A percentile compares a stretch with the other conserved stretches of the same genome.
Evolutionary conservation across 2,329 filamentous ascomycete species (phyloP).

Genomic region (Apiospora kogelbergensis): DNA sequence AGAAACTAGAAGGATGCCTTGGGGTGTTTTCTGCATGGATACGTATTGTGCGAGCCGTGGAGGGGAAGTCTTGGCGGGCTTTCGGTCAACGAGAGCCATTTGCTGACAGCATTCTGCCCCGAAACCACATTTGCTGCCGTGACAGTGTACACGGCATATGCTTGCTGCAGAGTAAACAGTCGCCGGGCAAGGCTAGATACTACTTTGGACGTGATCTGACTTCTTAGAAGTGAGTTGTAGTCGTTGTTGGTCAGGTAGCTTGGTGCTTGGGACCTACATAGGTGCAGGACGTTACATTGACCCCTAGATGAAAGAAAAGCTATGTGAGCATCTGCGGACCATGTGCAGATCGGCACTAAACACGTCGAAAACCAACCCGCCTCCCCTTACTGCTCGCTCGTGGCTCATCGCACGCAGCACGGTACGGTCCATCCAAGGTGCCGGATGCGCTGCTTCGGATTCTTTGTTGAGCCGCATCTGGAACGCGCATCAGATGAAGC

Average conservation of each 20-base stretch:
- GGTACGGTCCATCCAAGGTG: neutral
- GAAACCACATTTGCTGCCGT: neutral
- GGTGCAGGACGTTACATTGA: neutral
- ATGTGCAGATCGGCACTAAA: conserved; percentile 2
- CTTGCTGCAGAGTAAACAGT: neutral
- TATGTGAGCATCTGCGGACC: neutral
- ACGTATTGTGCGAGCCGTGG: too few relatives aligned
- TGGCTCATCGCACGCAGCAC: neutral
- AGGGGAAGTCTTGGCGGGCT: too few relatives aligned
- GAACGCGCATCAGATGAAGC: conserved; percentile 4
- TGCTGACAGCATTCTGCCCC: neutral
- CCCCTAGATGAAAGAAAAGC: neutral
- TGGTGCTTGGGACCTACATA: too few relatives aligned
- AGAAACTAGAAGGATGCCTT: neutral
- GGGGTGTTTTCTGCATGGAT: neutral
- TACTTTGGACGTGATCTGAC: neutral
- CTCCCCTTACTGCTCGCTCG: neutral
- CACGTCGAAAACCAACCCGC: neutral
- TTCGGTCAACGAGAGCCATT: neutral
- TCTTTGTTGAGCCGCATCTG: conserved; percentile 4
- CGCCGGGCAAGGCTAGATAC: neutral
- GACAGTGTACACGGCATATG: neutral
- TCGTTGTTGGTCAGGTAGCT: neutral
- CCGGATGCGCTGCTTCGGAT: neutral
- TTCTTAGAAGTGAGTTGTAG: neutral